Percentiles rank a stretch among this genome's conserved stretches.
Conservation (phyloP, 176 grass and related monocot species). For the Oryza meyeriana region DNA sequence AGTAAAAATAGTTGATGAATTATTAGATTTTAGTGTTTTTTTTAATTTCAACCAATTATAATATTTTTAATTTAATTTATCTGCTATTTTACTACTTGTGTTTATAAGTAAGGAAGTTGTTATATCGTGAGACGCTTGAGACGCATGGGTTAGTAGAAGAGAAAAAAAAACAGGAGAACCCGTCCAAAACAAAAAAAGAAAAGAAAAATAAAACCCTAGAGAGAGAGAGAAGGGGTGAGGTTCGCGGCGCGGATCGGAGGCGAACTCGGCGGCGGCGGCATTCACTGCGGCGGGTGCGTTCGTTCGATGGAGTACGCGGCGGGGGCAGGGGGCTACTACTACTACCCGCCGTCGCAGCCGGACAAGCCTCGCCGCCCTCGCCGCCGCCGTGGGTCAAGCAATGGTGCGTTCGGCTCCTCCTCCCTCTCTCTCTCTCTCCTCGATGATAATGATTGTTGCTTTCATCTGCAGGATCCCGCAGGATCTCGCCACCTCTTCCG, state of each 20-base stretch:
- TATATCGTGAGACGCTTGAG: too few relatives aligned
- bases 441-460: not conserved
- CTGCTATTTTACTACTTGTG: too few relatives aligned
- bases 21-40: too few relatives aligned
- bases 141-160: too few relatives aligned
- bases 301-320: slow-evolving; percentile 47
- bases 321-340: slow-evolving; percentile 38
- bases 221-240: not conserved
- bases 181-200: too few relatives aligned
- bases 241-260: not conserved
- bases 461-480: slow-evolving; percentile 61
- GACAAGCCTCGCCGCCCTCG: slow-evolving; percentile 38
- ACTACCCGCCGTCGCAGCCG: slow-evolving; percentile 43
- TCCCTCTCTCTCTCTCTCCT: not conserved
- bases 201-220: slow-evolving; percentile 8
- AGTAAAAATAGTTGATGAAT: too few relatives aligned
- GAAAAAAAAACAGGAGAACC: too few relatives aligned
- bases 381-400: slow-evolving; percentile 73
- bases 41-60: too few relatives aligned
- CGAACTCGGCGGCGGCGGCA: too few relatives aligned
- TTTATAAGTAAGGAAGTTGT: too few relatives aligned
- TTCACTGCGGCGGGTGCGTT: too few relatives aligned
- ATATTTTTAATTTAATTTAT: too few relatives aligned
- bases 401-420: slow-evolving; percentile 41
- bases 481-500: slow-evolving; percentile 49